A percentile compares a stretch with the other conserved stretches of the same genome.
Conservation (phyloP, 2,329 filamentous ascomycete genomes). For the Cytospora paraplurivora region DNA sequence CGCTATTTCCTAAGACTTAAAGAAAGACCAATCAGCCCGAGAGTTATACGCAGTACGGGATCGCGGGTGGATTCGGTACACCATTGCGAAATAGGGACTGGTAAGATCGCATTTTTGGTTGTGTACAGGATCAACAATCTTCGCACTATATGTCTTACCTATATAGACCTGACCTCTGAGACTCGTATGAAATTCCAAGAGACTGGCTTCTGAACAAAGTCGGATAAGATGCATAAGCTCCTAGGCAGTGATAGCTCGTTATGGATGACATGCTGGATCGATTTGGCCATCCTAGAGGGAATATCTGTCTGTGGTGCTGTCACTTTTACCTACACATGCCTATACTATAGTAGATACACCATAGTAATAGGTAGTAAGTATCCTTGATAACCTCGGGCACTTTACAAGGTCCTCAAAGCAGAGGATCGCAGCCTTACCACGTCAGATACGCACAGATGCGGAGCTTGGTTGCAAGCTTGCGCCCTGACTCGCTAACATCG, state of each 20-base stretch:
- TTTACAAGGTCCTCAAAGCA: not conserved
- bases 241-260: not conserved
- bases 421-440: not conserved
- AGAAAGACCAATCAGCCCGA: not conserved
- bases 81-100: not conserved
- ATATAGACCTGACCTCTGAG: not conserved
- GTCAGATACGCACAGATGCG: not conserved
- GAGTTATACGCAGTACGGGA: not conserved
- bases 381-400: not conserved
- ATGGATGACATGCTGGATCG: not conserved
- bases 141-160: not conserved
- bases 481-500: not conserved
- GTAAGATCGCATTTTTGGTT: not conserved
- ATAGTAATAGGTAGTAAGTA: not conserved
- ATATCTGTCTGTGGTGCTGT: not conserved
- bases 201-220: not conserved
- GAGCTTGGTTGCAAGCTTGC: not conserved
- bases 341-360: not conserved
- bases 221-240: no score
- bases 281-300: not conserved
- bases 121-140: constrained; percentile 1
- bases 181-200: not conserved
- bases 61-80: not conserved
- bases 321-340: no score
- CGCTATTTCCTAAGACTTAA: not conserved